Evolutionary conservation across 176 grass and related monocot genomes (phyloP), one percentile per base, ranked within the genome.

Genomic region (Paspalum vaginatum): DNA sequence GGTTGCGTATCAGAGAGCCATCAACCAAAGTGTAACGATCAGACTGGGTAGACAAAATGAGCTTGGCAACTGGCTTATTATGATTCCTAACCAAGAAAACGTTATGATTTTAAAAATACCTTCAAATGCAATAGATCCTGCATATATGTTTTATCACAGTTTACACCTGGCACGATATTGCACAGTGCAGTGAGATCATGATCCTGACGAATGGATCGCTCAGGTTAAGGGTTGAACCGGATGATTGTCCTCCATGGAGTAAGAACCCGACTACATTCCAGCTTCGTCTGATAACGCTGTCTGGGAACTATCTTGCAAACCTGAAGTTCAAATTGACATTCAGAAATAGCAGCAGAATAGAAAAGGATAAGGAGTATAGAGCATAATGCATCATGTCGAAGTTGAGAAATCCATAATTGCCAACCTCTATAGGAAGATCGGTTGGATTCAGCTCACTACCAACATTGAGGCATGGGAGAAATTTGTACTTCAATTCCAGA

Each of bases 401-500:
- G 12, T 51, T 80, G 11, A 63, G 24, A 61, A 74, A 27, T 67
- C 54, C 8, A 79, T 57, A 50, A 25, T 64, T 42, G 43, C 48
- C 47, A 75, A 94, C 94, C 85, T 97, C 91, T 79, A 97, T 86
- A 16, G 89, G 94, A 13, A 97, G 65, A 79, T 94, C 94, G 37
- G 70, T 90, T 6, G 72, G 80, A 27, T 22, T 90, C 61, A 85
- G 74, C 5, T 88, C 81, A 21, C 53, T 89, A 9, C 94, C 85
- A 71, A 87, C 89, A 46, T 88, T 74, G 7, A 92, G 15, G 51
- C 89, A 97, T 40, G 89, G 91, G 44, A 94, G 70, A 79, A 79
- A 60, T 55, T 25, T 69, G 41, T 88, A 85, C 11, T 52, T 21
- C 6, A 94, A 44, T 14, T 86, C 45, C 55, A 84, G 65, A 0